phyloP scores from a whole-genome alignment of 441 rosid species.

The Sinapis alba region DNA sequence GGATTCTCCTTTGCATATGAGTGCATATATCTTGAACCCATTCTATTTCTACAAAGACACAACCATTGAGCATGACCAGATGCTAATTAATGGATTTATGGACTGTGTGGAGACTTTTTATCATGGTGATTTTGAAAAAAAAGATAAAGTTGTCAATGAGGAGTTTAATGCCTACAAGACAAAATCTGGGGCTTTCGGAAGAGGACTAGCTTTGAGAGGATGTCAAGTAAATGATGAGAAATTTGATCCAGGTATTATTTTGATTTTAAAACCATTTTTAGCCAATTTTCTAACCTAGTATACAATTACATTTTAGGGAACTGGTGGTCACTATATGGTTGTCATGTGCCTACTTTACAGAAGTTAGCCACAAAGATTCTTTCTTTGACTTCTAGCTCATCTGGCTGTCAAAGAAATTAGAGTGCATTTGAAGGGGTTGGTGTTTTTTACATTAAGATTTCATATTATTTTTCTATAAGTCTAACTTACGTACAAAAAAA shows the following conservation, averaged over 20 bases:
- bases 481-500: too few species aligned
- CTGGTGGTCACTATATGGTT: background rate
- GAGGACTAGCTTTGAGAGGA: background rate
- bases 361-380: background rate
- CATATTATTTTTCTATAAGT: too few species aligned
- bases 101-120: conserved; percentile 10
- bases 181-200: background rate
- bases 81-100: background rate
- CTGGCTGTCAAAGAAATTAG: background rate
- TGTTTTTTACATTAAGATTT: background rate
- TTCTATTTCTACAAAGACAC: conserved; percentile 9
- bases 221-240: conserved; percentile 1
- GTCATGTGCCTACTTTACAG: background rate
- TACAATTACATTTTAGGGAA: too few species aligned
- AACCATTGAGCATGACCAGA: background rate
- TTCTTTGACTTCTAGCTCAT: background rate
- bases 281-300: too few species aligned
- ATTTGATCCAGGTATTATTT: background rate
- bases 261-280: background rate
- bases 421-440: background rate
- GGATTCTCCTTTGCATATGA: too few species aligned
- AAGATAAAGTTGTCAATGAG: too few species aligned
- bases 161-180: too few species aligned
- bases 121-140: background rate
- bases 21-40: background rate